Evolutionary conservation across 1,284 basidiomycete species (phyloP).

Genomic region (Austroboletus novae-zelandiae): DNA sequence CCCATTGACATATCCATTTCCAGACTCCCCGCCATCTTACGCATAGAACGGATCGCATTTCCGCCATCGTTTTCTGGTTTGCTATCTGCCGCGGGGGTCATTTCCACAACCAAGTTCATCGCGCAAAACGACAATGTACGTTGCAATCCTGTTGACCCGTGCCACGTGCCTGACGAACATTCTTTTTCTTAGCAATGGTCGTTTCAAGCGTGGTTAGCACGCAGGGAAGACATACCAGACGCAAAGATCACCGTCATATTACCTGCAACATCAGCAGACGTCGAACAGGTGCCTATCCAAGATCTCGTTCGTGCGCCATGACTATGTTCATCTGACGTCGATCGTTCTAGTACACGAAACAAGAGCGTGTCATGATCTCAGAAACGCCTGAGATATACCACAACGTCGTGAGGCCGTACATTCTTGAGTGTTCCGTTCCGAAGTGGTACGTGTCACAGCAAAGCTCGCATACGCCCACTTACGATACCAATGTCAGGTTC

Average conservation of each 20-base stretch:
- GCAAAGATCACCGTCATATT: constrained; percentile 72
- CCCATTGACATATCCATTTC: not conserved
- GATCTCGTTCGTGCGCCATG: not conserved
- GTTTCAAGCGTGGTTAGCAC: constrained; percentile 41
- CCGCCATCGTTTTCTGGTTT: constrained; percentile 30
- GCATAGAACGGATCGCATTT: constrained; percentile 58
- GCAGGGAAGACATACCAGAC: constrained; percentile 36
- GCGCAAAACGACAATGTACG: constrained; percentile 50
- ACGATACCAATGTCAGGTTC: constrained; percentile 58
- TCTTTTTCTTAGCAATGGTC: constrained; percentile 36
- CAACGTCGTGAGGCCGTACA: constrained; percentile 74
- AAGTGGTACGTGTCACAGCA: constrained; percentile 61
- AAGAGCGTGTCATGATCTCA: constrained; percentile 68
- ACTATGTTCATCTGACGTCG: not conserved
- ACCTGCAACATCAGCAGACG: constrained; percentile 81
- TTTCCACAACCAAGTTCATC: constrained; percentile 36
- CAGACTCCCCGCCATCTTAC: constrained; percentile 49
- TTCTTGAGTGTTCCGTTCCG: constrained; percentile 68
- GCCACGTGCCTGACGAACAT: not conserved
- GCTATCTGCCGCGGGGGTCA: constrained; percentile 15
- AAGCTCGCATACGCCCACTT: not conserved
- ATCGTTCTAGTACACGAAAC: constrained; percentile 68
- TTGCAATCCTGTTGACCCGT: not conserved
- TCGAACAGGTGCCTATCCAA: constrained; percentile 56
- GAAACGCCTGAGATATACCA: constrained; percentile 81